Conservation (phyloP, 768 basidiomycete genomes). For the Pisolithus sp. region DNA sequence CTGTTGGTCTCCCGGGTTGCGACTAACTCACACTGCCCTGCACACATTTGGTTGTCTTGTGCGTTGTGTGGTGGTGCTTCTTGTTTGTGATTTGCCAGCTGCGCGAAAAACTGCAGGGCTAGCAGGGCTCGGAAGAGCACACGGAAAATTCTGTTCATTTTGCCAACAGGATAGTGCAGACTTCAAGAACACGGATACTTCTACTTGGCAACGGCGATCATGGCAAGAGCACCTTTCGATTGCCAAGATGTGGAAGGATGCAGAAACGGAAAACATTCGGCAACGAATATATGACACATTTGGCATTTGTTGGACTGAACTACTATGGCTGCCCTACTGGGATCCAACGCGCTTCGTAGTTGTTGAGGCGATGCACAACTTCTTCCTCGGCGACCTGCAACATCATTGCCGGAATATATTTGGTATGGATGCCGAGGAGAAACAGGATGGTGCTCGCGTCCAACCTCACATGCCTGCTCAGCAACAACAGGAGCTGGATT, state of each 20-base stretch:
- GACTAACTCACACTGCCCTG: slow-evolving; percentile 16
- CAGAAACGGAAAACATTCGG: slow-evolving; percentile 7
- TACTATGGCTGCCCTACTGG: slow-evolving; percentile 33
- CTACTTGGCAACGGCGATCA: slow-evolving; percentile 13
- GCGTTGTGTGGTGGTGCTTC: slow-evolving; percentile 22
- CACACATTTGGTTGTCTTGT: slow-evolving; percentile 23
- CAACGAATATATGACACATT: slow-evolving; percentile 8
- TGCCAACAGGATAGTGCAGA: slow-evolving; percentile 12
- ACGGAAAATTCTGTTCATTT: slow-evolving; percentile 17
- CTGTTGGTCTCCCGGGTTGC: slow-evolving; percentile 29
- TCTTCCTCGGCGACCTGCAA: slow-evolving; percentile 17
- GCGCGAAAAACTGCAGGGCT: slow-evolving; percentile 19
- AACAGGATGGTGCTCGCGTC: neutral
- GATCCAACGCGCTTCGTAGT: slow-evolving; percentile 22
- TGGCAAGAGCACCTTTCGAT: slow-evolving; percentile 11
- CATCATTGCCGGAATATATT: slow-evolving; percentile 12
- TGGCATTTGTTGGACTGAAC: slow-evolving; percentile 25
- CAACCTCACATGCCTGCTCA: neutral
- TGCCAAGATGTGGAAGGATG: slow-evolving; percentile 13
- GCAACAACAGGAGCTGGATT: neutral
- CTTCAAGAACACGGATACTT: slow-evolving; percentile 15
- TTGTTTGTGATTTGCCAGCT: slow-evolving; percentile 21
- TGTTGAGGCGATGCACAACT: slow-evolving; percentile 35
- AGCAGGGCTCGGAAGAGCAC: slow-evolving; percentile 4
- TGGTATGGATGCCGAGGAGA: slow-evolving; percentile 6